A percentile compares a stretch with the other conserved stretches of the same genome.
Evolutionary conservation across 306 rosid species (phyloP).

Genomic region (Erythrophleum fordii): DNA sequence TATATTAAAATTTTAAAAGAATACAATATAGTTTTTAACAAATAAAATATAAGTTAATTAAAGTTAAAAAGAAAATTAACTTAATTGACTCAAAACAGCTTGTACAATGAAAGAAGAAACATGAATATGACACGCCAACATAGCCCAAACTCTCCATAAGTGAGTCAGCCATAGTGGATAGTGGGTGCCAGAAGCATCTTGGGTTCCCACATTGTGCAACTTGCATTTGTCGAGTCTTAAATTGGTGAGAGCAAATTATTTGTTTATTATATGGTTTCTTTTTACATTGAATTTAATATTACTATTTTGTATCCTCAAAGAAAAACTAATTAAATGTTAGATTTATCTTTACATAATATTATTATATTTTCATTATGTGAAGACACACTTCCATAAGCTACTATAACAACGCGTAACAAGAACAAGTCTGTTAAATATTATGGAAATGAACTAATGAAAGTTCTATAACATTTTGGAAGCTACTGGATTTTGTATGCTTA

Average conservation of each 20-base stretch:
- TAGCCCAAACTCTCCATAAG: background rate
- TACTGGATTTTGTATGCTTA: slow-evolving; percentile 1
- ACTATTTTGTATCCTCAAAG: background rate
- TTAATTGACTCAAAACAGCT: too few relatives aligned
- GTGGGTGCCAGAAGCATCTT: slow-evolving; percentile 7
- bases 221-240: background rate
- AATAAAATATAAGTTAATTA: too few relatives aligned
- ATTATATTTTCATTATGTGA: background rate
- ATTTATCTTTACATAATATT: background rate
- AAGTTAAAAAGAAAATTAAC: too few relatives aligned
- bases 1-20: too few relatives aligned
- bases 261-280: background rate
- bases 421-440: too few relatives aligned
- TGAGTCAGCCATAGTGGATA: background rate
- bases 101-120: too few relatives aligned
- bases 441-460: too few relatives aligned
- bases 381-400: background rate
- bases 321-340: background rate
- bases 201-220: background rate
- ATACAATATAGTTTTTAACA: too few relatives aligned
- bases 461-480: slow-evolving; percentile 29
- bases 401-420: background rate
- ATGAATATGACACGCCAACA: background rate
- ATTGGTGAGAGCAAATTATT: too few relatives aligned
- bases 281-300: background rate